These are phyloP conservation scores for Blepharisma stoltei DNA, from an alignment of 73 alveolate species.

Conservation along the genomic window DNA sequence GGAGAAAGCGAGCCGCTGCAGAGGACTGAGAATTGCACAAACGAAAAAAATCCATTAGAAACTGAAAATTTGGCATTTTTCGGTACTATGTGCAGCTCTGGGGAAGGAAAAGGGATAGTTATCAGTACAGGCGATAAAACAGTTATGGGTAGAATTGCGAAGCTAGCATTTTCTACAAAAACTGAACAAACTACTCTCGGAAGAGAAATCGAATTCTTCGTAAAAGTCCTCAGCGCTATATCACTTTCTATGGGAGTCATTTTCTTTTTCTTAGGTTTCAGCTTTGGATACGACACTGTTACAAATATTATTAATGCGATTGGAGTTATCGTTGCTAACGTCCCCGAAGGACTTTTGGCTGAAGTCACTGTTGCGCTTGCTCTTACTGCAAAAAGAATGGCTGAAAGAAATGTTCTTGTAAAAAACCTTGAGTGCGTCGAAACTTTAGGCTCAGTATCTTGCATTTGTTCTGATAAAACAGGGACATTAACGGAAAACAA, in stretches of 20 bases:
- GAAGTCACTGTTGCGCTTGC: conserved; percentile 92
- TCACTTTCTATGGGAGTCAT: conserved; percentile 82
- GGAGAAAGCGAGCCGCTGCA: conserved; percentile 91
- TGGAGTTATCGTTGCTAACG: conserved; percentile 95
- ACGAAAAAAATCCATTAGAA: conserved; percentile 90
- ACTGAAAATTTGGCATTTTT: conserved; percentile 89
- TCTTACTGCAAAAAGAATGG: conserved; percentile 94
- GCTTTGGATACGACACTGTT: conserved; percentile 73
- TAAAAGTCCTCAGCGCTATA: conserved; percentile 82
- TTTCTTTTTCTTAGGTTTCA: conserved; percentile 78
- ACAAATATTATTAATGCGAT: conserved; percentile 82
- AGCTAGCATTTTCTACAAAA: conserved; percentile 84
- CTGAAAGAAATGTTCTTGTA: conserved; percentile 80
- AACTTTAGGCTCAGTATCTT: conserved; percentile 93
- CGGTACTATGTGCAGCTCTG: conserved; percentile 90
- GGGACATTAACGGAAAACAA: conserved; percentile 95
- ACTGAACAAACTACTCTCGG: conserved; percentile 86
- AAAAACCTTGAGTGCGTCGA: conserved; percentile 94
- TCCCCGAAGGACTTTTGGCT: conserved; percentile 96
- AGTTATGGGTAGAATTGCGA: conserved; percentile 95
- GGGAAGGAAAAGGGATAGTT: conserved; percentile 93
- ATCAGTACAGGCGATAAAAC: conserved; percentile 93
- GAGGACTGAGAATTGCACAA: conserved; percentile 79
- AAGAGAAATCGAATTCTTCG: conserved; percentile 84
- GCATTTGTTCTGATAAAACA: conserved; percentile 96